Evolutionary conservation across 2,329 filamentous ascomycete genomes (phyloP), one percentile per base, ranked within the genome.

Genomic region (Ampelomyces quisqualis): DNA sequence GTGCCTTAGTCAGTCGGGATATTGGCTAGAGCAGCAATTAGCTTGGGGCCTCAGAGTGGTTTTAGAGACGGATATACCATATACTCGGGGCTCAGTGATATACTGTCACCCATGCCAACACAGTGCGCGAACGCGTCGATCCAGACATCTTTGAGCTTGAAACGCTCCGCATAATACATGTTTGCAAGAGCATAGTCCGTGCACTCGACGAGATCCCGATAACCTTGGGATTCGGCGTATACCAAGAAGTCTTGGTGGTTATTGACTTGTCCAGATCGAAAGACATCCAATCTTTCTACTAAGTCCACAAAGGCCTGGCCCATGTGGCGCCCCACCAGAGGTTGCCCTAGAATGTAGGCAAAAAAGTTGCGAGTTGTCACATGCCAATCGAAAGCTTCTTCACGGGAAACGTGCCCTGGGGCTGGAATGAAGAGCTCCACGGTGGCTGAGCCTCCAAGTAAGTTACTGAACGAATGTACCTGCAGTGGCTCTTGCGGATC

Each of bases 111-210:
- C 86, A 91, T 90, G 29, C 87, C 88, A 23, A 85, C 84, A 58
- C 86, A 89, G 58, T 93, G 88, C 10, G 79, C 77, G 65, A 90
- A 89, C 0, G 87, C 82, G 56, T 87, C 78, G 8, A 82, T 76
- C 73, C 88, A 91, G 9, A 88, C 67, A n/a, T 81, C 76, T 38
- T 72, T 73, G 18, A 85, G 66, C 36, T 79, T 77, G 49, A 82
- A 84, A 15, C 75, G 71, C 57, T 91, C 87, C 2, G 85, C 82
- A 29, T 89, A 76, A 35, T 78, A 78, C 9, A 91, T 69, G 30
- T 84, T 71, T 0, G 82, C 86, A 24, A 90, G 62, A 0, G 86
- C 82, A 58, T 90, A 81, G 36, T 82, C 77, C 0, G 84, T 80
- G 45, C 81, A 80, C 44, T 81, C 78, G 2, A 77, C 74, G 59